Evolutionary conservation across 495 filamentous ascomycete genomes (phyloP).

Genomic region (Saxophila tyrrhenica): DNA sequence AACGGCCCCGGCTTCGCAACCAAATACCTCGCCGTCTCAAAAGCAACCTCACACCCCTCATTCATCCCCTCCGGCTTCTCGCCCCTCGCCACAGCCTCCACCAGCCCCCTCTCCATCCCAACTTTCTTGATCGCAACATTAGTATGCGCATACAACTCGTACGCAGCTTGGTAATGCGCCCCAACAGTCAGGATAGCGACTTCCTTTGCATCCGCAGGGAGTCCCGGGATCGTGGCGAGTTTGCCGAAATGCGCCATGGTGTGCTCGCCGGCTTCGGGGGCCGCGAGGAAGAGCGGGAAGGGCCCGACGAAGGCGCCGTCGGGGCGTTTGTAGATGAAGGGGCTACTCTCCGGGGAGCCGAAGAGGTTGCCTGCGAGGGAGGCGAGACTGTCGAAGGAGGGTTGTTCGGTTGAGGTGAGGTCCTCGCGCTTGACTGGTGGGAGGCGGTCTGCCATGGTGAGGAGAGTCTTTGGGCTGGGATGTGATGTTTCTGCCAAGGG

Average conservation of each 20-base stretch:
- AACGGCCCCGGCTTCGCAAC: conserved; percentile 3
- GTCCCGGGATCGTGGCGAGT: conserved; percentile 1
- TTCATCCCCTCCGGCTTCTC: conserved; percentile 11
- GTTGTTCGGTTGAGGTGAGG: neutral
- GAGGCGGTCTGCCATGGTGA: conserved; percentile 3
- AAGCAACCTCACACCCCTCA: conserved; percentile 8
- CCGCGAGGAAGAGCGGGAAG: conserved; percentile 5
- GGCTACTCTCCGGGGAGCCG: neutral
- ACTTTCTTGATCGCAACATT: conserved; percentile 1
- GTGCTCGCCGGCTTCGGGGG: conserved; percentile 2
- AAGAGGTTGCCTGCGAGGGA: neutral
- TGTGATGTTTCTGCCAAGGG: too few relatives aligned
- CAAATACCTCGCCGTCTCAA: conserved; percentile 12
- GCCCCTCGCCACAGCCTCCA: neutral
- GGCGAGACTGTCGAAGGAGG: conserved; percentile 4
- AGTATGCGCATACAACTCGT: conserved; percentile 20
- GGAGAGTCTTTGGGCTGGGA: too few relatives aligned
- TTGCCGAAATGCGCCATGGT: neutral
- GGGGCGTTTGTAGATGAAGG: conserved; percentile 2
- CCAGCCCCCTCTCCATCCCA: neutral
- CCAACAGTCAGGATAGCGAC: conserved; percentile 15
- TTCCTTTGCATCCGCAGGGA: conserved; percentile 11
- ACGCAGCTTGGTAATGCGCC: conserved; percentile 11
- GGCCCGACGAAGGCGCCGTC: conserved; percentile 17
- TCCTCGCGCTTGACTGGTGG: conserved; percentile 1